Base-by-base conservation (phyloP, 306 rosid genomes). In the Gastrolobium villosum region DNA sequence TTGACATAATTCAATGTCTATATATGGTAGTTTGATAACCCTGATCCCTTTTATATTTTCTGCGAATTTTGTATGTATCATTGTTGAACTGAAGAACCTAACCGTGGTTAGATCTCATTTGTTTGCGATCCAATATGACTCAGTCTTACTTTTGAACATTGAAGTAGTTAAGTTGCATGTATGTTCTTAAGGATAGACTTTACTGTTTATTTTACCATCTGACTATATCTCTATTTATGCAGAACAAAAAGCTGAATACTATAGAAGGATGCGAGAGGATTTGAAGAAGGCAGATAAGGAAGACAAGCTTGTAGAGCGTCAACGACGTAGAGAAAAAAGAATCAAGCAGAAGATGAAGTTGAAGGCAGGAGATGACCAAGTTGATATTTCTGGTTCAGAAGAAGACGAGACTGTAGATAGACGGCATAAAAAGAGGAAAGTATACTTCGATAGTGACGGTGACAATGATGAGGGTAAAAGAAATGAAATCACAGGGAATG, bases 281-380 rank as follows among this genome's bases (percentile, higher is more conserved):
- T 75, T 93, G 73, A 89, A 84, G 86, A 80, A 79, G 82, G 94
- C 75, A 31, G 99, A 95, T 86, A 89, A 85, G 86, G 96, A 91
- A 79, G 99, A 92, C 85, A 91, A 88, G 69, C 79, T 83, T 81
- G 30, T 84, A 6, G 91, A 92, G 28, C 91, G 86, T 3, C 77
- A 91, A 66, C 97, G 99, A 32, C 92, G 55, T 0, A 83, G 89
- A 57, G 94, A 91, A 39, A 91, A 89, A 79, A 82, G 92, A 62
- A 81, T 80, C 31, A 93, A 93, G 85, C 70, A 81, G 86, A 95
- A 86, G 88, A 86, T 86, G 87, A 95, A 86, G 82, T 61, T 65
- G 92, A 95, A 87, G 90, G 88, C 73, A 41, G 88, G 74, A 48
- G 86, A 76, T 2, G 49, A 26, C 44, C 61, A 79, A 48, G 88